Percentiles rank a stretch among this genome's conserved stretches.
These are phyloP conservation scores for Sphaerulina vaccinii DNA, from an alignment of 2,329 filamentous ascomycete genomes.

Conservation along the genomic window DNA sequence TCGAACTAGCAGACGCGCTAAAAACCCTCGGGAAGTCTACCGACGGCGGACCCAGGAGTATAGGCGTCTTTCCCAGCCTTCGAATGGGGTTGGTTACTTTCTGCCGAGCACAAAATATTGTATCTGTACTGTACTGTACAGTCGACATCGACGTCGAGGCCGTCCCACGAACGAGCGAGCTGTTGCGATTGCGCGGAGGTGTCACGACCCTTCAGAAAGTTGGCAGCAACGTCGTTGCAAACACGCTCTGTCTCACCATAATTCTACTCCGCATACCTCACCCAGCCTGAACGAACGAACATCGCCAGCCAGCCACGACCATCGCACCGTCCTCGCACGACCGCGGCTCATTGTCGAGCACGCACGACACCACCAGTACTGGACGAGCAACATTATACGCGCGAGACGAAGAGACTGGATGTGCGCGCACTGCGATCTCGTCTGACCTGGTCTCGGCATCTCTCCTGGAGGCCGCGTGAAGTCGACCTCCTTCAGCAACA, in stretches of 20 bases:
- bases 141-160: background rate
- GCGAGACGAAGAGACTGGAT: conserved; percentile 8
- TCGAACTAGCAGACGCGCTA: too few species aligned
- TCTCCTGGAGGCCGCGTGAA: conserved; percentile 11
- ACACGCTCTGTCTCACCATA: background rate
- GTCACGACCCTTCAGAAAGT: background rate
- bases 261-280: background rate
- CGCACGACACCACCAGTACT: background rate
- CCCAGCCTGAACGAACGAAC: background rate
- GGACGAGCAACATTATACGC: background rate
- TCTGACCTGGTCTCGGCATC: conserved; percentile 11
- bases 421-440: conserved; percentile 8
- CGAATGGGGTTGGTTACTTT: too few species aligned
- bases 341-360: background rate
- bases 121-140: background rate
- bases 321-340: background rate
- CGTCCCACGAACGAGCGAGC: background rate
- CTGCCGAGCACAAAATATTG: too few species aligned
- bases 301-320: background rate
- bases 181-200: background rate
- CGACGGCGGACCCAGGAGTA: too few species aligned
- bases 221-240: background rate
- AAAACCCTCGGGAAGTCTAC: too few species aligned
- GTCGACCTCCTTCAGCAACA: background rate
- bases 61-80: too few species aligned